Conservation (phyloP, 441 rosid species). For the Rhodomyrtus psidioides region DNA sequence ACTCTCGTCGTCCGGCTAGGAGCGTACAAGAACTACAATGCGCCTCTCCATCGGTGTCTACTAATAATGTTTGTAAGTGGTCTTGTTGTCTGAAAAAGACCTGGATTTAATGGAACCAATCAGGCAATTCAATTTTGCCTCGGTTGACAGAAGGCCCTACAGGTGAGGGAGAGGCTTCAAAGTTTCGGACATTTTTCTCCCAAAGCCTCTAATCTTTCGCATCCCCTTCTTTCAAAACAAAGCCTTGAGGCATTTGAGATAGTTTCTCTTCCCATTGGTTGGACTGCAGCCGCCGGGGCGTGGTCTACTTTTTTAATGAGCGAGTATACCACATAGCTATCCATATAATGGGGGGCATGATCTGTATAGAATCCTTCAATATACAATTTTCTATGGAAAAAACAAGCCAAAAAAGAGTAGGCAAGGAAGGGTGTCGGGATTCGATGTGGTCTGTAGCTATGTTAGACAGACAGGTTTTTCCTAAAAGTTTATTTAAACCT, state of each 20-base stretch:
- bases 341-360: not conserved
- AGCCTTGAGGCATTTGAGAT: not conserved
- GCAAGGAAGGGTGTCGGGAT: not conserved
- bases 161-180: not conserved
- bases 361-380: not conserved
- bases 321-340: not conserved
- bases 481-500: not conserved
- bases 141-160: not conserved
- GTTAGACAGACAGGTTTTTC: not conserved
- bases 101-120: not conserved
- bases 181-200: not conserved
- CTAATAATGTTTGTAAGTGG: too few relatives aligned
- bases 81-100: too few relatives aligned
- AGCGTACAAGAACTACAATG: not conserved
- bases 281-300: not conserved
- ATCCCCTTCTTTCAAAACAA: not conserved
- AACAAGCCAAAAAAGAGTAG: not conserved
- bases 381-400: not conserved
- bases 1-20: not conserved
- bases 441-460: not conserved
- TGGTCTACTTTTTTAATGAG: not conserved
- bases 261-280: not conserved
- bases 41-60: too few relatives aligned
- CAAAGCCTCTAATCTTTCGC: not conserved
- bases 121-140: not conserved